A percentile compares a stretch with the other conserved stretches of the same genome.
Conservation (phyloP, 192 early-diverging fungal genomes). For the Anaeromyces robustus region DNA sequence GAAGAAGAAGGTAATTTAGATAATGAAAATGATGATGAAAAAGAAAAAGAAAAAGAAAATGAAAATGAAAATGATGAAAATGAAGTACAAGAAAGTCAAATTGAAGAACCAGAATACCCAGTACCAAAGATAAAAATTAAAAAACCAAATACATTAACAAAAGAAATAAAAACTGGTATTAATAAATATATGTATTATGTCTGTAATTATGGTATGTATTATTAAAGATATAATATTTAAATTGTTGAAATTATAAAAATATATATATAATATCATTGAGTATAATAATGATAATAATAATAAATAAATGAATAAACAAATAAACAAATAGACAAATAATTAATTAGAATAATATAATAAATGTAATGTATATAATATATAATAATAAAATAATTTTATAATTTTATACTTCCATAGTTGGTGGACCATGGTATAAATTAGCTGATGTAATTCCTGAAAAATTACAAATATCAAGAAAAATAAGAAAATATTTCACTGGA, state of each 20-base stretch:
- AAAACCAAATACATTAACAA: conserved; percentile 11
- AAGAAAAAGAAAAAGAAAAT: conserved; percentile 5
- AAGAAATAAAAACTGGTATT: conserved; percentile 25
- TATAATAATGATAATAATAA: no score
- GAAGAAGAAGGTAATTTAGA: conserved; percentile 6
- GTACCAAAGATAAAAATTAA: conserved; percentile 21
- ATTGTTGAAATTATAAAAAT: no score
- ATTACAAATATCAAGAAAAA: conserved; percentile 24
- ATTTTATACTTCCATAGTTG: conserved; percentile 9
- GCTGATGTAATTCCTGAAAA: conserved; percentile 42
- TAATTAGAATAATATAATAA: no score
- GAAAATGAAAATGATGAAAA: not conserved
- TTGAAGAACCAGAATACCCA: not conserved
- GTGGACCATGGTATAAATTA: conserved; percentile 29
- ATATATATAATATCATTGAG: no score
- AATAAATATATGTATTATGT: conserved; percentile 49
- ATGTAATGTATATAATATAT: no score
- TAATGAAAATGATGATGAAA: not conserved
- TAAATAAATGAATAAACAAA: no score
- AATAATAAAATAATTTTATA: no score
- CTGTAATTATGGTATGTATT: conserved; percentile 21
- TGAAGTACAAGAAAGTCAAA: not conserved
- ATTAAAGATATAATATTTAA: not conserved
- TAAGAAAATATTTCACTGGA: conserved; percentile 39
- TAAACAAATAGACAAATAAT: no score